These are phyloP conservation scores for Cryptosporidium viatorum DNA, from an alignment of 169 alveolate genomes.

Conservation along the genomic window DNA sequence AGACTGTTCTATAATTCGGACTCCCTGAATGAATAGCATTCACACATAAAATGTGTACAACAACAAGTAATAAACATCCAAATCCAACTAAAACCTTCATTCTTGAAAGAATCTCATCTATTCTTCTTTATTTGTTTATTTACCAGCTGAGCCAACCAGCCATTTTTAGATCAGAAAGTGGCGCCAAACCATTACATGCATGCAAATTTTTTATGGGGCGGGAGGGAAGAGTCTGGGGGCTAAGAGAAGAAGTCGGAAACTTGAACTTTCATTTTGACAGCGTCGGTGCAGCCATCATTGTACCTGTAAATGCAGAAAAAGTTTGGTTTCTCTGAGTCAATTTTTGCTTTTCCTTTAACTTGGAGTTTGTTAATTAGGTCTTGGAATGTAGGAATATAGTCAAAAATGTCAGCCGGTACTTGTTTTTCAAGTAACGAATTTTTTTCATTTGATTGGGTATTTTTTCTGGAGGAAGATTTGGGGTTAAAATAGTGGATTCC, in stretches of 20 bases:
- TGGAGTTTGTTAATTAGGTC: neutral
- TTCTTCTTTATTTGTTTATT: neutral
- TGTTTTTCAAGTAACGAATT: neutral
- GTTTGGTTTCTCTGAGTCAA: neutral
- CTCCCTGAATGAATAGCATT: neutral
- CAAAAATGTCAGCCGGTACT: neutral
- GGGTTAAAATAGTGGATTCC: neutral
- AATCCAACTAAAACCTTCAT: neutral
- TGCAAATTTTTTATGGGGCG: conserved; percentile 17
- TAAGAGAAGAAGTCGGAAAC: conserved; percentile 25
- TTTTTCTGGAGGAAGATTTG: neutral
- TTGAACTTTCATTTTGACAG: conserved; percentile 37
- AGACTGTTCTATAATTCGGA: conserved; percentile 1
- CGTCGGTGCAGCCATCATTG: conserved; percentile 54
- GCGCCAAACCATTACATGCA: conserved; percentile 4
- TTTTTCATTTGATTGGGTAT: neutral
- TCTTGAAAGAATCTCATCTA: neutral
- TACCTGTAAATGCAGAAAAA: conserved; percentile 10
- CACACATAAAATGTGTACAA: neutral
- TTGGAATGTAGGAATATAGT: neutral
- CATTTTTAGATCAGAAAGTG: neutral
- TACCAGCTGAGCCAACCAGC: neutral
- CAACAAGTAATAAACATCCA: neutral
- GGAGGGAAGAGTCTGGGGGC: neutral
- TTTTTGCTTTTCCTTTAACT: neutral